phyloP scores from a whole-genome alignment of 1,284 basidiomycete genomes.

The Papiliotrema laurentii region DNA sequence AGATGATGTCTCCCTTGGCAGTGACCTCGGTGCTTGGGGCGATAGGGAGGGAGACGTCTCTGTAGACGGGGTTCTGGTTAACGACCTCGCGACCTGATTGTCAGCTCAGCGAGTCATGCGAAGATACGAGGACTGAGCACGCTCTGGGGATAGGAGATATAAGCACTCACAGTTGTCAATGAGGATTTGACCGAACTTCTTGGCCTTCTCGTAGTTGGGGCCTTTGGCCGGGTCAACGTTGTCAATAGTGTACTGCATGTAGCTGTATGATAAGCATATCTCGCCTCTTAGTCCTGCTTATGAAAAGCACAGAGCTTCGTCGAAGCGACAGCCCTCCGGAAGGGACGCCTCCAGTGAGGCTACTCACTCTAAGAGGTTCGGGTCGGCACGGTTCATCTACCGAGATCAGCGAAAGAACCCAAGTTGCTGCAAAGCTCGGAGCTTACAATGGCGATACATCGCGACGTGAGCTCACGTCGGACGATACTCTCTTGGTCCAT shows the following conservation, averaged over 20 bases:
- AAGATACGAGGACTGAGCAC: no score
- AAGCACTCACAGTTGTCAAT: conserved; percentile 66
- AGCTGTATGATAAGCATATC: conserved; percentile 50
- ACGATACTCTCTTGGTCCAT: conserved; percentile 36
- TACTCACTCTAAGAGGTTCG: conserved; percentile 63
- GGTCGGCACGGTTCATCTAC: conserved; percentile 89
- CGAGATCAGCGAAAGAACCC: neutral
- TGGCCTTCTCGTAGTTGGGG: conserved; percentile 86
- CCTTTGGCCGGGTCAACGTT: conserved; percentile 75
- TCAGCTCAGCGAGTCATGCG: conserved; percentile 4
- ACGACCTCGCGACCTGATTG: conserved; percentile 33
- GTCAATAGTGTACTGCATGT: conserved; percentile 96
- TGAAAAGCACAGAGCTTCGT: no score
- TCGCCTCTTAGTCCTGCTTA: no score
- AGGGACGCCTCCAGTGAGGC: no score
- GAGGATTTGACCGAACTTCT: conserved; percentile 93
- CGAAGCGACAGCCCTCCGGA: no score
- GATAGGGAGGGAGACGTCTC: conserved; percentile 87
- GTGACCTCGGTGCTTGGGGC: conserved; percentile 93
- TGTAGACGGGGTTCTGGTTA: conserved; percentile 50
- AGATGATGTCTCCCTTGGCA: conserved; percentile 88
- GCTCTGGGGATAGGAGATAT: no score
- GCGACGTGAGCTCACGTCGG: conserved; percentile 78
- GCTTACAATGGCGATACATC: conserved; percentile 78
- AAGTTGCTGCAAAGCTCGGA: neutral